phyloP scores from a whole-genome alignment of 2,329 filamentous ascomycete species.

The Hypoxylon sp. region DNA sequence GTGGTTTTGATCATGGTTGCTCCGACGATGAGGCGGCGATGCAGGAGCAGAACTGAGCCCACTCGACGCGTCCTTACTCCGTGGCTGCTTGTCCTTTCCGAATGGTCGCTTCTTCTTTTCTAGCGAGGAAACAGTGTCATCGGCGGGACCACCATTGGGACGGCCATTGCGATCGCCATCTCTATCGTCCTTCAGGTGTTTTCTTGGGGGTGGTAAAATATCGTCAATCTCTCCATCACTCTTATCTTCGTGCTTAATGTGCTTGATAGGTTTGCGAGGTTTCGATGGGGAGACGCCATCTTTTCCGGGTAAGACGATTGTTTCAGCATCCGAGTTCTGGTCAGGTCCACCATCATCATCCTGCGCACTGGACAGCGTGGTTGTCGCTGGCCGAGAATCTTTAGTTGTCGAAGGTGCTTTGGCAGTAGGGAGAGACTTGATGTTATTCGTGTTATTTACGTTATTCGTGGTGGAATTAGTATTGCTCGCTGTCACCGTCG shows the following conservation, averaged over 20 bases:
- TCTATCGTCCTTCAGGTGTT: slow-evolving; percentile 53
- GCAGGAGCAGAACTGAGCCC: slow-evolving; percentile 69
- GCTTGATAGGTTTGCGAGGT: slow-evolving; percentile 71
- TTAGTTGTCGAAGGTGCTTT: slow-evolving; percentile 47
- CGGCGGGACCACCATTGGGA: slow-evolving; percentile 44
- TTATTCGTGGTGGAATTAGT: slow-evolving; percentile 40
- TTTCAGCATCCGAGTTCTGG: slow-evolving; percentile 78
- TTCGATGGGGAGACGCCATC: slow-evolving; percentile 74
- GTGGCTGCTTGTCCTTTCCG: slow-evolving; percentile 57
- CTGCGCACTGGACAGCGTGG: slow-evolving; percentile 50
- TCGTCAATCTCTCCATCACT: slow-evolving; percentile 66
- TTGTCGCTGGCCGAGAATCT: slow-evolving; percentile 48
- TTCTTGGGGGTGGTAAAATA: slow-evolving; percentile 50
- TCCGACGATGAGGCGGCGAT: slow-evolving; percentile 58
- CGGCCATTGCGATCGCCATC: slow-evolving; percentile 39
- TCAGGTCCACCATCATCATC: slow-evolving; percentile 62
- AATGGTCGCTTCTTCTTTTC: slow-evolving; percentile 65
- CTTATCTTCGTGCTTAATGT: slow-evolving; percentile 73
- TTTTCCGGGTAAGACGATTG: slow-evolving; percentile 75
- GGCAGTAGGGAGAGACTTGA: slow-evolving; percentile 39
- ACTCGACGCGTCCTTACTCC: slow-evolving; percentile 65
- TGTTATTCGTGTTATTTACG: slow-evolving; percentile 32
- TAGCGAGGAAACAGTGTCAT: slow-evolving; percentile 52
- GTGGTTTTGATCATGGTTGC: slow-evolving; percentile 47
- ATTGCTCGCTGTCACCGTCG: slow-evolving; percentile 45